Conservation (phyloP, 768 basidiomycete genomes). For the Hydnomerulius pinastri region DNA sequence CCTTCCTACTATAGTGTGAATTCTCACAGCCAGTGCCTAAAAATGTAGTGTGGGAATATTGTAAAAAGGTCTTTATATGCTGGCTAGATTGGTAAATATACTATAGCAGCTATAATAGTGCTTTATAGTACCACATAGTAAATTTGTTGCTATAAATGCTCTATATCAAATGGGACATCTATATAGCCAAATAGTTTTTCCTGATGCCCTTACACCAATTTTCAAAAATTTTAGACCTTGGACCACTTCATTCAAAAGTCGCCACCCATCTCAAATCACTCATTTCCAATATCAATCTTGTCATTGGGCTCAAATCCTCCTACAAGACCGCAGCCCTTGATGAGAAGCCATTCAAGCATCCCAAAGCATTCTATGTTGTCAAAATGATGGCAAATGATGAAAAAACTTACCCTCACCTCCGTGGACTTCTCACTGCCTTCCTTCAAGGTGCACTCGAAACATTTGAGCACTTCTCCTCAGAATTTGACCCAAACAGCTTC, state of each 20-base stretch:
- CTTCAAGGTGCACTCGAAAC: constrained; percentile 23
- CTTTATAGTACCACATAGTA: too few relatives aligned
- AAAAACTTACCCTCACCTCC: constrained; percentile 30
- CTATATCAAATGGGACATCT: too few relatives aligned
- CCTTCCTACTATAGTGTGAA: too few relatives aligned
- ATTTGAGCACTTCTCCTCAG: constrained; percentile 27
- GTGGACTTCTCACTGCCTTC: constrained; percentile 21
- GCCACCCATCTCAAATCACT: constrained; percentile 12
- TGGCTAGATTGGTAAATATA: too few relatives aligned
- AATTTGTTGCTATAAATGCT: too few relatives aligned
- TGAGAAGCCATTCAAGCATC: constrained; percentile 27
- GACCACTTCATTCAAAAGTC: constrained; percentile 21
- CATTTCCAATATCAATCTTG: constrained; percentile 19
- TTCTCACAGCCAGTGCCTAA: too few relatives aligned
- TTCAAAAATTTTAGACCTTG: too few relatives aligned
- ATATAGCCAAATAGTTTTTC: too few relatives aligned
- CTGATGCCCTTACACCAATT: too few relatives aligned
- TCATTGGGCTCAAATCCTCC: constrained; percentile 18
- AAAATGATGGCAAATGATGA: constrained; percentile 35
- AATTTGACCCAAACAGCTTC: constrained; percentile 31
- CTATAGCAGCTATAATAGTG: too few relatives aligned
- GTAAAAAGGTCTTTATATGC: too few relatives aligned
- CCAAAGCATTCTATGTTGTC: constrained; percentile 33
- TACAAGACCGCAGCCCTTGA: constrained; percentile 21
- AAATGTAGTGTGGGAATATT: too few relatives aligned